These are phyloP conservation scores for Hygrocybe punicea DNA, from an alignment of 768 basidiomycete species.

Conservation along the genomic window DNA sequence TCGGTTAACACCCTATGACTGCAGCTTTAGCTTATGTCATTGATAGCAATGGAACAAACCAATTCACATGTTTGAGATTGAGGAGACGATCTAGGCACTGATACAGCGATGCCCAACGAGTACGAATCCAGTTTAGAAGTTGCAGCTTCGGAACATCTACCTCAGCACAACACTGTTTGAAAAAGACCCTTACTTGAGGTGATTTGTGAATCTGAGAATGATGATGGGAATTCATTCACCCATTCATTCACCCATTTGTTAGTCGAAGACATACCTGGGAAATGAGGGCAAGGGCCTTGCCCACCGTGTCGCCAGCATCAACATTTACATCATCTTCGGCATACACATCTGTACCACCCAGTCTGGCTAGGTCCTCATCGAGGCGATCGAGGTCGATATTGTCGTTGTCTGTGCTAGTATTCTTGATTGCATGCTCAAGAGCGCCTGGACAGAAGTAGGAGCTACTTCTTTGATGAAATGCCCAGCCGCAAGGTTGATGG, in stretches of 20 bases:
- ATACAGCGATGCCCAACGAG: constrained; percentile 17
- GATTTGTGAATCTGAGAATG: constrained; percentile 13
- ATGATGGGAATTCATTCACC: neutral
- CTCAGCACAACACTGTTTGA: constrained; percentile 9
- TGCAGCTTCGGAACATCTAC: constrained; percentile 3
- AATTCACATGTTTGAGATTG: neutral
- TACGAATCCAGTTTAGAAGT: constrained; percentile 16
- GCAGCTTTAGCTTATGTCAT: neutral
- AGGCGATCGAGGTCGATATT: neutral
- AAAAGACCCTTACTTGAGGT: constrained; percentile 16
- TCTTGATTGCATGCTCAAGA: neutral
- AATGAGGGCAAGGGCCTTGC: neutral
- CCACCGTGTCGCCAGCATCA: neutral
- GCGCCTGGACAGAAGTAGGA: constrained; percentile 7
- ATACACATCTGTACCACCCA: neutral
- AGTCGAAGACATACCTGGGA: neutral
- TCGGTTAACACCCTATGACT: constrained; percentile 8
- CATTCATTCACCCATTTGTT: neutral
- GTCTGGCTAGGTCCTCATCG: neutral
- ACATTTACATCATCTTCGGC: neutral
- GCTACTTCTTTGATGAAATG: constrained; percentile 27
- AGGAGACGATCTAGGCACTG: constrained; percentile 11
- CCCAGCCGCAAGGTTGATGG: constrained; percentile 26
- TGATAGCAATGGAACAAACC: neutral
- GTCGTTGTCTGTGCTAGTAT: neutral